Evolutionary conservation across 2,329 filamentous ascomycete genomes (phyloP).

Genomic region (Hymenoscyphus occultus): DNA sequence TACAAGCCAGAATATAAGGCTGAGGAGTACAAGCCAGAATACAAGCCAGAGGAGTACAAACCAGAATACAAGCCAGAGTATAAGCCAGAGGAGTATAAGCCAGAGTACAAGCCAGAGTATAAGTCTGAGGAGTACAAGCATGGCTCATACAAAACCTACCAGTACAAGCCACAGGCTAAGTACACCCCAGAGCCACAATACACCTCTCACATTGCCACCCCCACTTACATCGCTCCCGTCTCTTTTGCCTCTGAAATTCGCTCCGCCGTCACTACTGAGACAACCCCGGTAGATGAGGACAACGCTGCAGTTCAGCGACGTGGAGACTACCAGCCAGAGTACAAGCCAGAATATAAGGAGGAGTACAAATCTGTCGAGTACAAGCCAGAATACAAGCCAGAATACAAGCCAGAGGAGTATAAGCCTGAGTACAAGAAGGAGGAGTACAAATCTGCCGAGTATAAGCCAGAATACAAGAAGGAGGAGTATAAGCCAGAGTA

Average conservation of each 20-base stretch:
- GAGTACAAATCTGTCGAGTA: not conserved
- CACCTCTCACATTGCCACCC: no score
- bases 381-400: not conserved
- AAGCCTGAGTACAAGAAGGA: not conserved
- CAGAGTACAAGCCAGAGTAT: not conserved
- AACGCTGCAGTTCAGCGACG: no score
- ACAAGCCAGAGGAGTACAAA: not conserved
- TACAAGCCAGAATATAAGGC: not conserved
- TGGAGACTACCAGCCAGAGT: no score
- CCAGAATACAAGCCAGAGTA: not conserved
- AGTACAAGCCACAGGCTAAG: no score
- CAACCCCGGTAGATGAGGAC: no score
- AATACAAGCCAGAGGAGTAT: not conserved
- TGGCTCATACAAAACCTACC: not conserved
- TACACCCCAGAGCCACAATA: no score
- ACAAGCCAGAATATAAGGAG: not conserved
- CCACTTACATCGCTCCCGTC: no score
- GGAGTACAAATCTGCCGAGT: not conserved
- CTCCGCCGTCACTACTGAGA: no score
- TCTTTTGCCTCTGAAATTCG: no score
- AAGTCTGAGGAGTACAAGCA: not conserved
- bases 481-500: not conserved
- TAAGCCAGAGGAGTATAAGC: not conserved
- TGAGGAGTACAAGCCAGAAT: not conserved
- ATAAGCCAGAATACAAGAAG: not conserved